Evolutionary conservation across 352 stramenopile species (phyloP).

Genomic region (Pythium diclinum): DNA sequence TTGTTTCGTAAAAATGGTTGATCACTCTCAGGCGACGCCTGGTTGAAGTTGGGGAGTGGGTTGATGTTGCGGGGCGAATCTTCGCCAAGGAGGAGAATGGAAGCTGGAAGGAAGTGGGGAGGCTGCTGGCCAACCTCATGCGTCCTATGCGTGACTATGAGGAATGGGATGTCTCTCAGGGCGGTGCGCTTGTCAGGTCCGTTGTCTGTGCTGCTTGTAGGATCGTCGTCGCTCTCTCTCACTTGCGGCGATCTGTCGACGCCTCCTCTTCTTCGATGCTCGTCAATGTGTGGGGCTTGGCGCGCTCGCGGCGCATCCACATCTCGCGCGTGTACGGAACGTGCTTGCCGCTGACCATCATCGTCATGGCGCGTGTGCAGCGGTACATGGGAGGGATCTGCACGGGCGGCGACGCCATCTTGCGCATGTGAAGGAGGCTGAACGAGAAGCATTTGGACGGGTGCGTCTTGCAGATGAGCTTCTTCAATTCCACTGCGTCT

Average conservation of each 20-base stretch:
- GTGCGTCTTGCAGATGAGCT: conserved; percentile 36
- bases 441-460: conserved; percentile 39
- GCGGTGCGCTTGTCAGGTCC: too few species aligned
- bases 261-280: not conserved
- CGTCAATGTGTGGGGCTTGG: not conserved
- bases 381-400: conserved; percentile 37
- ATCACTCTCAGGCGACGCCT: not conserved
- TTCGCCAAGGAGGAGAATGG: too few species aligned
- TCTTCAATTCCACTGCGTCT: conserved; percentile 44
- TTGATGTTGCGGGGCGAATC: not conserved
- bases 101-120: too few species aligned
- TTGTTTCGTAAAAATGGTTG: too few species aligned
- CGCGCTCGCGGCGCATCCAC: conserved; percentile 47
- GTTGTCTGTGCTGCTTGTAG: too few species aligned
- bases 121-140: too few species aligned
- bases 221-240: not conserved
- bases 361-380: not conserved
- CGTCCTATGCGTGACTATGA: too few species aligned
- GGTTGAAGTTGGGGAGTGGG: not conserved
- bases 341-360: conserved; percentile 36
- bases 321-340: conserved; percentile 58
- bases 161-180: too few species aligned
- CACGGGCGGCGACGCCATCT: conserved; percentile 43
- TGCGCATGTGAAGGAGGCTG: conserved; percentile 43
- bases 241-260: conserved; percentile 13